These are phyloP conservation scores for Trypanosoma vivax DNA, from an alignment of 208 protist species.

Conservation along the genomic window DNA sequence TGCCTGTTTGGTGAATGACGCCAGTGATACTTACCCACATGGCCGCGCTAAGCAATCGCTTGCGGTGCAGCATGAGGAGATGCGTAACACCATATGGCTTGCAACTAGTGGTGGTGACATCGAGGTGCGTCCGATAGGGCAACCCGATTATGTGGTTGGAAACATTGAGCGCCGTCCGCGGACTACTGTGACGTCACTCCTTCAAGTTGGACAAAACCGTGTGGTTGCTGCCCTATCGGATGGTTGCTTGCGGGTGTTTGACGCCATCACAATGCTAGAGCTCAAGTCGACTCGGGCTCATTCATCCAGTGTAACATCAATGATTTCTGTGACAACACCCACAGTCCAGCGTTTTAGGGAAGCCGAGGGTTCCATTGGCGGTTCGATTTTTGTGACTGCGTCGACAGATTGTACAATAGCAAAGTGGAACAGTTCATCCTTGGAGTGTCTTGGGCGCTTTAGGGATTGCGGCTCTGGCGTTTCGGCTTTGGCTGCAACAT, in stretches of 20 bases:
- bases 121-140: slow-evolving; percentile 48
- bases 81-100: slow-evolving; percentile 45
- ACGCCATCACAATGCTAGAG: slow-evolving; percentile 30
- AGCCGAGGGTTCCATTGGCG: slow-evolving; percentile 6
- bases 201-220: slow-evolving; percentile 38
- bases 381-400: slow-evolving; percentile 48
- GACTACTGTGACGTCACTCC: slow-evolving; percentile 40
- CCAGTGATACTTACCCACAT: background rate
- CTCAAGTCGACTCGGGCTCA: slow-evolving; percentile 24
- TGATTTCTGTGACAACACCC: slow-evolving; percentile 28
- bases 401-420: slow-evolving; percentile 57
- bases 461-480: slow-evolving; percentile 31
- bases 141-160: slow-evolving; percentile 30
- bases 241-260: slow-evolving; percentile 42
- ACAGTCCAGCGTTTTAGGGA: background rate
- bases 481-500: slow-evolving; percentile 32
- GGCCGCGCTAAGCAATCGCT: slow-evolving; percentile 11
- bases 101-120: slow-evolving; percentile 47
- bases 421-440: slow-evolving; percentile 47
- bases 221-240: slow-evolving; percentile 55
- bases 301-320: slow-evolving; percentile 45
- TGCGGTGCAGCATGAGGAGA: slow-evolving; percentile 3
- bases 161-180: slow-evolving; percentile 15
- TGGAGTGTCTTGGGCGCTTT: slow-evolving; percentile 44
- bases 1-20: background rate